These are phyloP conservation scores for Sodiomyces alkalinus DNA, from an alignment of 2,329 filamentous ascomycete species.

Conservation along the genomic window DNA sequence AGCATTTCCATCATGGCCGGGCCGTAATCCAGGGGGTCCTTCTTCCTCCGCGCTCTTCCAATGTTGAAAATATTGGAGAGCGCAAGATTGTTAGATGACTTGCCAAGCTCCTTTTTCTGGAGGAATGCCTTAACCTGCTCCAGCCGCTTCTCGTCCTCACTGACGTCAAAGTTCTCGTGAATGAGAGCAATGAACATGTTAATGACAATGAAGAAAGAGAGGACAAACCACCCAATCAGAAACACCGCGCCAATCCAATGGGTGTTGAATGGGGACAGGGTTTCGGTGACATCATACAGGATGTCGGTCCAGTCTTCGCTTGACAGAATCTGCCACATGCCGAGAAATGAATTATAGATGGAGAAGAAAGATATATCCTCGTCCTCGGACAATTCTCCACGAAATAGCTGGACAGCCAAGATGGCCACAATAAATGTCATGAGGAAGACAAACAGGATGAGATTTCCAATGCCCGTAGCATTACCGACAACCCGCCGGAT, in stretches of 20 bases:
- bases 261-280: slow-evolving; percentile 50
- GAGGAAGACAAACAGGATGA: slow-evolving; percentile 92
- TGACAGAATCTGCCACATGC: slow-evolving; percentile 94
- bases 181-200: slow-evolving; percentile 99
- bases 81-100: slow-evolving; percentile 57
- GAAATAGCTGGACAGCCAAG: slow-evolving; percentile 83
- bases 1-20: slow-evolving; percentile 91
- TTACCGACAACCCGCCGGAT: slow-evolving; percentile 85
- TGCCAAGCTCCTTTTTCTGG: slow-evolving; percentile 73
- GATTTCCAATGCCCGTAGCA: slow-evolving; percentile 76
- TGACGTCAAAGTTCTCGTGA: slow-evolving; percentile 97
- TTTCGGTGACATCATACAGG: slow-evolving; percentile 66
- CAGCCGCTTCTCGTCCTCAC: slow-evolving; percentile 91
- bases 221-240: slow-evolving; percentile 87
- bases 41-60: slow-evolving; percentile 41
- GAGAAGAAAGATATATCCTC: slow-evolving; percentile 71
- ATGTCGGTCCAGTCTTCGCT: slow-evolving; percentile 93
- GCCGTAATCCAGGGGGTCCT: slow-evolving; percentile 83
- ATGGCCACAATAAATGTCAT: slow-evolving; percentile 90
- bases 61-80: slow-evolving; percentile 56
- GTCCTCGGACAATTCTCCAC: slow-evolving; percentile 31
- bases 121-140: slow-evolving; percentile 94
- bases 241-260: slow-evolving; percentile 88
- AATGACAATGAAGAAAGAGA: slow-evolving; percentile 87
- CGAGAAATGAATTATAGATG: slow-evolving; percentile 90